A percentile compares a stretch with the other conserved stretches of the same genome.
Conservation (phyloP, 495 filamentous ascomycete species). For the Lophiotrema nucula region DNA sequence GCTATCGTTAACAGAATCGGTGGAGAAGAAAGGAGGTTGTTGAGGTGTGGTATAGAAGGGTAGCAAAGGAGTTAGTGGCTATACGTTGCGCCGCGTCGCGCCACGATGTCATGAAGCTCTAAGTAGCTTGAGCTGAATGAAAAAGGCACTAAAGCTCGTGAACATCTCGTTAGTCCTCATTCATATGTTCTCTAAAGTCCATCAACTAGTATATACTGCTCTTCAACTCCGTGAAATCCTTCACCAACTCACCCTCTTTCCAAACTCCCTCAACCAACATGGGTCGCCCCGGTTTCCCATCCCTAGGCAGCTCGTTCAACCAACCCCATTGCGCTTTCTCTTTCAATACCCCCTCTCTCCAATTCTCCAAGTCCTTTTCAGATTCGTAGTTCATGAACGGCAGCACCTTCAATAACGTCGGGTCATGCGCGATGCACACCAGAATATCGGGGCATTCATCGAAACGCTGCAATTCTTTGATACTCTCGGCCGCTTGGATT, state of each 20-base stretch:
- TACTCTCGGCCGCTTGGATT: constrained; percentile 11
- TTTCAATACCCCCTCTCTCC: constrained; percentile 7
- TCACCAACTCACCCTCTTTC: constrained; percentile 11
- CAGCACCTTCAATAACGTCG: constrained; percentile 1
- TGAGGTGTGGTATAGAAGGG: no score
- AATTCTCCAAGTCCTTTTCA: constrained; percentile 11
- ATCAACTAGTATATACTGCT: constrained; percentile 2
- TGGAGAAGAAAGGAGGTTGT: no score
- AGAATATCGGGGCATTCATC: constrained; percentile 12
- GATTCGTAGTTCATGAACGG: constrained; percentile 9
- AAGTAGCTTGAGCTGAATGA: no score
- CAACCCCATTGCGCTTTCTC: constrained; percentile 18
- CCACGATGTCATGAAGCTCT: no score
- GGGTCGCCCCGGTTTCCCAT: constrained; percentile 11
- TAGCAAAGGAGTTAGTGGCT: no score
- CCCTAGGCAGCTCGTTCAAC: constrained; percentile 12
- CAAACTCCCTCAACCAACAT: constrained; percentile 13
- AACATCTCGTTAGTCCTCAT: no score
- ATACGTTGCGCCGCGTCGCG: no score
- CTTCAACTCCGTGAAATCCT: constrained; percentile 6
- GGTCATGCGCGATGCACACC: constrained; percentile 16
- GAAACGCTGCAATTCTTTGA: constrained; percentile 8
- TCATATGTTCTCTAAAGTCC: neutral
- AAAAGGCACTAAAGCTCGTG: no score
- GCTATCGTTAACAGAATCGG: no score